phyloP scores from a whole-genome alignment of 1,284 basidiomycete genomes.

The Sporisorium iseilematis-ciliati region DNA sequence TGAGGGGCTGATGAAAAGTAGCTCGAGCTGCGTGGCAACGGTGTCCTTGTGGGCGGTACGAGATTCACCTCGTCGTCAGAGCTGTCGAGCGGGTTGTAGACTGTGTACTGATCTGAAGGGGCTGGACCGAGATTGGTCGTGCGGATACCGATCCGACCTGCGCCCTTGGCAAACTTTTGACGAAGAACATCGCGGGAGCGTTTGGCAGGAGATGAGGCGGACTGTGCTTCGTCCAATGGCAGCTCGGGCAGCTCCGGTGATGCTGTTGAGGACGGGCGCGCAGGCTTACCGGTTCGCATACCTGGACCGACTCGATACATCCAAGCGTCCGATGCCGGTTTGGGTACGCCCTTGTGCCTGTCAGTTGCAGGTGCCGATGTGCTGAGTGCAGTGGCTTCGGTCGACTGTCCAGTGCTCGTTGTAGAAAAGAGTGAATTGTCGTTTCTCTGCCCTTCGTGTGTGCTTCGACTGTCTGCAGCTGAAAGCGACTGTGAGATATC shows the following conservation, averaged over 20 bases:
- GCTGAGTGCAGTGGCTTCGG: slow-evolving; percentile 10
- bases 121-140: slow-evolving; percentile 34
- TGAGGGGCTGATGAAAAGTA: slow-evolving; percentile 38
- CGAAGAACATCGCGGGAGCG: slow-evolving; percentile 47
- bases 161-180: slow-evolving; percentile 58
- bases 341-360: slow-evolving; percentile 51
- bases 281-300: slow-evolving; percentile 39
- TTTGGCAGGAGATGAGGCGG: slow-evolving; percentile 30
- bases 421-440: background rate
- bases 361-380: slow-evolving; percentile 25
- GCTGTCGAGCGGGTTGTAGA: slow-evolving; percentile 47
- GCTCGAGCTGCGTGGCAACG: slow-evolving; percentile 42
- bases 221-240: slow-evolving; percentile 11
- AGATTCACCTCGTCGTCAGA: slow-evolving; percentile 38
- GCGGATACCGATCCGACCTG: slow-evolving; percentile 56
- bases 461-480: background rate
- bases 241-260: slow-evolving; percentile 15
- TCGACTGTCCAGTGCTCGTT: background rate
- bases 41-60: slow-evolving; percentile 26
- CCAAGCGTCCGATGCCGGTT: slow-evolving; percentile 56
- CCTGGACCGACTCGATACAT: slow-evolving; percentile 66
- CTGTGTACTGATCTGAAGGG: slow-evolving; percentile 26
- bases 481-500: background rate
- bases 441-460: background rate
- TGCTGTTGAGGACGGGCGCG: slow-evolving; percentile 15